Percentiles rank a stretch among this genome's conserved stretches.
Conservation (phyloP, 176 grass and related monocot species). For the Carex myosuroides region DNA sequence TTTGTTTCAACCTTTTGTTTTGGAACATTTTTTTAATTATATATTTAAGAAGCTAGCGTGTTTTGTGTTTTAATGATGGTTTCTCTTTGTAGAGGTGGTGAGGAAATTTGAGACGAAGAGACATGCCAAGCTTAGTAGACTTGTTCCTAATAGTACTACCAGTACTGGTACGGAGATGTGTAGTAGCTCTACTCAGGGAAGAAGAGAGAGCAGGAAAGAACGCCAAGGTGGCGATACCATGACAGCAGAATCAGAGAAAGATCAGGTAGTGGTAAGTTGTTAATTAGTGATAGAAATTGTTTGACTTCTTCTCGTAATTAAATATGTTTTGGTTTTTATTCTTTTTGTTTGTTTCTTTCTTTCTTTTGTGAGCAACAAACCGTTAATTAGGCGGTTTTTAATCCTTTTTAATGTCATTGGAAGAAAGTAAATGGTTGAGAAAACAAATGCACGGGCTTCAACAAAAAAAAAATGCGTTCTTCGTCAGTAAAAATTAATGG, state of each 20-base stretch:
- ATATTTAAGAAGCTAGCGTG: not conserved
- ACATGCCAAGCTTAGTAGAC: constrained; percentile 41
- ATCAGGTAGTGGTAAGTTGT: not conserved
- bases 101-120: constrained; percentile 45
- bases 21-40: not conserved
- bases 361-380: too few species aligned
- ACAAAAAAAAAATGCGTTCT: not conserved
- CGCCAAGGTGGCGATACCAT: not conserved
- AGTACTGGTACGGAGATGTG: not conserved
- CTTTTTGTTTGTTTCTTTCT: not conserved
- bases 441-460: not conserved
- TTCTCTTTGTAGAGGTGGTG: constrained; percentile 38
- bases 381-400: too few species aligned
- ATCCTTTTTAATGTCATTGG: not conserved
- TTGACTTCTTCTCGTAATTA: not conserved
- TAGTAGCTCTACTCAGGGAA: not conserved
- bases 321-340: not conserved
- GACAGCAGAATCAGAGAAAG: constrained; percentile 7
- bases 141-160: not conserved
- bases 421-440: not conserved
- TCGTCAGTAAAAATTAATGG: not conserved
- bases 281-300: not conserved
- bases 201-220: constrained; percentile 15
- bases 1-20: constrained; percentile 27
- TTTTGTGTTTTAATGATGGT: not conserved